Conservation (phyloP, 2,329 filamentous ascomycete species). For the Calycina herbarum region DNA sequence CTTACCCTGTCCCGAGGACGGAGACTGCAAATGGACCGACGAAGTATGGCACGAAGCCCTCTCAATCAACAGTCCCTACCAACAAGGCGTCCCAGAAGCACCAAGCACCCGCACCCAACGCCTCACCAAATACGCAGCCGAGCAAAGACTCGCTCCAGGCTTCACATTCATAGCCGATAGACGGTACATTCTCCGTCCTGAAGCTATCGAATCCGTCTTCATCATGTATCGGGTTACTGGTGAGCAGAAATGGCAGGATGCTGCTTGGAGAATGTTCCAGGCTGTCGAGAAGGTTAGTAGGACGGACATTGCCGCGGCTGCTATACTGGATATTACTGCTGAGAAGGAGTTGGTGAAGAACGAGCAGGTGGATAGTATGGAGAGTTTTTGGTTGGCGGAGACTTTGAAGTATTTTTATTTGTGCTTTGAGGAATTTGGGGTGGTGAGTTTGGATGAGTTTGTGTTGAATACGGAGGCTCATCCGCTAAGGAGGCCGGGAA, state of each 20-base stretch:
- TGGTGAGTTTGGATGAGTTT: conserved; percentile 61
- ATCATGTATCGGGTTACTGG: conserved; percentile 49
- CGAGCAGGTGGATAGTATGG: conserved; percentile 52
- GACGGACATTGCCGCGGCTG: conserved; percentile 45
- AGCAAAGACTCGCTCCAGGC: conserved; percentile 26
- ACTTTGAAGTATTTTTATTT: conserved; percentile 65
- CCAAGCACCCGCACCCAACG: conserved; percentile 10
- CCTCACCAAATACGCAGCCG: conserved; percentile 19
- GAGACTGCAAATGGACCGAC: conserved; percentile 33
- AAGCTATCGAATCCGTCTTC: conserved; percentile 68
- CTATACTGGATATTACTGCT: conserved; percentile 43
- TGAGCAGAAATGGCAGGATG: conserved; percentile 40
- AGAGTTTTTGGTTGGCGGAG: conserved; percentile 64
- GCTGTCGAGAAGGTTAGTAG: conserved; percentile 45
- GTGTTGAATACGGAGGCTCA: conserved; percentile 46
- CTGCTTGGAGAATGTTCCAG: conserved; percentile 51
- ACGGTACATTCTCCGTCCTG: conserved; percentile 57
- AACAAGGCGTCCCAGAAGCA: conserved; percentile 60
- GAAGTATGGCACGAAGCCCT: conserved; percentile 51
- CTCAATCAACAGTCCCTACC: conserved; percentile 15
- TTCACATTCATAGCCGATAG: conserved; percentile 29
- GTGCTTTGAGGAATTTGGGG: conserved; percentile 48
- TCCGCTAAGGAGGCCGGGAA: conserved; percentile 41
- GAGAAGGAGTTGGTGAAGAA: conserved; percentile 44
- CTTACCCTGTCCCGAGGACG: conserved; percentile 27